Percentiles rank a stretch among this genome's conserved stretches.
These are phyloP conservation scores for Solanum raphanifolium DNA, from an alignment of 257 asterid genomes.

Conservation along the genomic window DNA sequence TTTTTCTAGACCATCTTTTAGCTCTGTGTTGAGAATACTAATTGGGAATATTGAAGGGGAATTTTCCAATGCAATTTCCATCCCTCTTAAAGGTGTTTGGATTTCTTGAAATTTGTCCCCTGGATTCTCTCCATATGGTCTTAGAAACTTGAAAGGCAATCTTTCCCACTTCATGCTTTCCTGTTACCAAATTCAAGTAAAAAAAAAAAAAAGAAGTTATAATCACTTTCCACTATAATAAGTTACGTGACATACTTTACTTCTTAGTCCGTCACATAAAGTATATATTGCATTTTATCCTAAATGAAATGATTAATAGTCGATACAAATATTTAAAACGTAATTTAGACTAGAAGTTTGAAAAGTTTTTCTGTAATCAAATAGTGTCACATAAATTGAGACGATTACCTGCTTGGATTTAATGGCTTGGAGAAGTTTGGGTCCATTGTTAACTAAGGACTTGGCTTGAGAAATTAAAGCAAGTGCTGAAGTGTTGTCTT, in stretches of 20 bases:
- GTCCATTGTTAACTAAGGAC: slow-evolving; percentile 26
- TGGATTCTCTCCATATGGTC: slow-evolving; percentile 40
- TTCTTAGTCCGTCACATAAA: neutral
- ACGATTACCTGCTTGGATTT: slow-evolving; percentile 53
- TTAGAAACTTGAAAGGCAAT: slow-evolving; percentile 36
- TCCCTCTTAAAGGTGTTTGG: slow-evolving; percentile 62
- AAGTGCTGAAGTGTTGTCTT: slow-evolving; percentile 34
- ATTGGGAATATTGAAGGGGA: slow-evolving; percentile 28
- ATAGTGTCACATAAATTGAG: neutral
- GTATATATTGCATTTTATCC: neutral
- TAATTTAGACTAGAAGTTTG: neutral
- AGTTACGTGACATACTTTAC: neutral
- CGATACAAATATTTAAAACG: neutral
- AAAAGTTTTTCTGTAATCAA: neutral
- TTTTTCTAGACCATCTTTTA: slow-evolving; percentile 23
- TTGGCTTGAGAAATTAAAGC: slow-evolving; percentile 51
- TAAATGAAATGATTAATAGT: neutral
- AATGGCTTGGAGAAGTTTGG: slow-evolving; percentile 43
- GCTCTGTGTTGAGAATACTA: slow-evolving; percentile 12
- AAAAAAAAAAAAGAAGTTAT: neutral
- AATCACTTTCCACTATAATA: neutral
- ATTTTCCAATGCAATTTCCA: slow-evolving; percentile 49
- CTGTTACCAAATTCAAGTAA: slow-evolving; percentile 21
- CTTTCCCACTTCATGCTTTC: slow-evolving; percentile 79
- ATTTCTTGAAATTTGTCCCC: slow-evolving; percentile 33